phyloP scores from a whole-genome alignment of 805 yeast genomes.

The Komagataella phaffii region DNA sequence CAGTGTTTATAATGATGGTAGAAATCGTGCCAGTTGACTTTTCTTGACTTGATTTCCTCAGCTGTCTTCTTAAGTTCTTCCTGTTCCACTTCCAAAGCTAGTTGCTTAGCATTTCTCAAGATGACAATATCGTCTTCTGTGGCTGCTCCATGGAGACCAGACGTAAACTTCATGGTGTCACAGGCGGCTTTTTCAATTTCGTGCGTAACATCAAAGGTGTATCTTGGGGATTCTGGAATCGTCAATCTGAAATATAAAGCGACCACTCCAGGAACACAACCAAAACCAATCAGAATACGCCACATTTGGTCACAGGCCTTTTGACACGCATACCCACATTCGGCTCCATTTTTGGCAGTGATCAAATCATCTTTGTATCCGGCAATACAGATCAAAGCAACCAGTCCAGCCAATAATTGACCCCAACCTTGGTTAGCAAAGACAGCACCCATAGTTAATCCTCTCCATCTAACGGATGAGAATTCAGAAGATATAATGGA shows the following conservation, averaged over 20 bases:
- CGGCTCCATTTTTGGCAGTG: conserved; percentile 32
- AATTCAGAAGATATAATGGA: conserved; percentile 78
- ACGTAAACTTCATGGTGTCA: conserved; percentile 24
- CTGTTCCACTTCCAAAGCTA: conserved; percentile 13
- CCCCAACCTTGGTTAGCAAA: conserved; percentile 89
- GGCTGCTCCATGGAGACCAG: conserved; percentile 30
- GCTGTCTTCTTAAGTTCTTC: conserved; percentile 31
- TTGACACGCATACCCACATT: conserved; percentile 47
- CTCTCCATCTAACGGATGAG: conserved; percentile 81
- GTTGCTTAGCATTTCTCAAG: conserved; percentile 20
- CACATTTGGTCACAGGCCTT: conserved; percentile 75
- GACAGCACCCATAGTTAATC: conserved; percentile 82
- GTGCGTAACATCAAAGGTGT: conserved; percentile 37
- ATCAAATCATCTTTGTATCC: conserved; percentile 49
- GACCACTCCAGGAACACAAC: conserved; percentile 65
- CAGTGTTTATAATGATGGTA: conserved; percentile 54
- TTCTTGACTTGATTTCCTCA: conserved; percentile 7
- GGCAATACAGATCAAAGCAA: conserved; percentile 51
- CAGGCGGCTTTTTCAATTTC: conserved; percentile 32
- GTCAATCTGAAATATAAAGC: conserved; percentile 76
- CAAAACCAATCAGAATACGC: conserved; percentile 71
- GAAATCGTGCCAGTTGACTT: conserved; percentile 62
- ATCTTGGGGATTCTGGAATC: conserved; percentile 79
- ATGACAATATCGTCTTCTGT: conserved; percentile 19
- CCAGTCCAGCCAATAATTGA: conserved; percentile 65